A percentile compares a stretch with the other conserved stretches of the same genome.
Conservation (phyloP, 2,329 filamentous ascomycete genomes). For the Arthrobotrys sinensis region DNA sequence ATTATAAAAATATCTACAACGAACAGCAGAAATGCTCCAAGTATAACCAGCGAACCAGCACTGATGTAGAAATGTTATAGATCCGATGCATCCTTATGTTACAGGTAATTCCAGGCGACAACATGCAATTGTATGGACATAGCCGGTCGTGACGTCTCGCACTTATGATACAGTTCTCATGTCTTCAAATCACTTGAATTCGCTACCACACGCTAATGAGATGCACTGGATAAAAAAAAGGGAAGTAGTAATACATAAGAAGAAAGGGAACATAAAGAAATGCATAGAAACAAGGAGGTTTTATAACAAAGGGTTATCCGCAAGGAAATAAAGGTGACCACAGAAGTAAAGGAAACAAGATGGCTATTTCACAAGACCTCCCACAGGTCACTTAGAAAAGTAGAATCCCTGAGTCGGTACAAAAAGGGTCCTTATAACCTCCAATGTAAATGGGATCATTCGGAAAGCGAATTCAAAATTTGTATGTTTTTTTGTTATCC, state of each 20-base stretch:
- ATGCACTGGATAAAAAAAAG: slow-evolving; percentile 46
- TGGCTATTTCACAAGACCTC: slow-evolving; percentile 28
- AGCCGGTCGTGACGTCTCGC: slow-evolving; percentile 37
- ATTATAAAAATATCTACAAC: no score
- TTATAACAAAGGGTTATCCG: slow-evolving; percentile 36
- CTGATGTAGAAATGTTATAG: background rate
- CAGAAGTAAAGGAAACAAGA: slow-evolving; percentile 25
- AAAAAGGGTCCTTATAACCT: slow-evolving; percentile 21
- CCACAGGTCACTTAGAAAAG: slow-evolving; percentile 23
- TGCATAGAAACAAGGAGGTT: slow-evolving; percentile 23
- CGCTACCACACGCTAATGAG: slow-evolving; percentile 56
- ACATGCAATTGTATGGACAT: slow-evolving; percentile 22
- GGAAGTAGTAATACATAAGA: slow-evolving; percentile 51
- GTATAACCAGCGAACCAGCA: slow-evolving; percentile 13
- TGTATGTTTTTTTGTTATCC: slow-evolving; percentile 14
- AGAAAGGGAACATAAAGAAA: slow-evolving; percentile 40
- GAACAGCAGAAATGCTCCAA: background rate
- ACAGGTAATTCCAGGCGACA: slow-evolving; percentile 24
- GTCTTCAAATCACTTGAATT: slow-evolving; percentile 56
- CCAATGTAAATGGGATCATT: slow-evolving; percentile 23
- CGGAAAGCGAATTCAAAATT: slow-evolving; percentile 30
- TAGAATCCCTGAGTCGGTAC: slow-evolving; percentile 25
- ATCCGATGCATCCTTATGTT: slow-evolving; percentile 26
- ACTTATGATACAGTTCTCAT: slow-evolving; percentile 54
- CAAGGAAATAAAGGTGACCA: slow-evolving; percentile 32